Conservation (phyloP, 148 eudicot species). For the Rhododendron vialii region DNA sequence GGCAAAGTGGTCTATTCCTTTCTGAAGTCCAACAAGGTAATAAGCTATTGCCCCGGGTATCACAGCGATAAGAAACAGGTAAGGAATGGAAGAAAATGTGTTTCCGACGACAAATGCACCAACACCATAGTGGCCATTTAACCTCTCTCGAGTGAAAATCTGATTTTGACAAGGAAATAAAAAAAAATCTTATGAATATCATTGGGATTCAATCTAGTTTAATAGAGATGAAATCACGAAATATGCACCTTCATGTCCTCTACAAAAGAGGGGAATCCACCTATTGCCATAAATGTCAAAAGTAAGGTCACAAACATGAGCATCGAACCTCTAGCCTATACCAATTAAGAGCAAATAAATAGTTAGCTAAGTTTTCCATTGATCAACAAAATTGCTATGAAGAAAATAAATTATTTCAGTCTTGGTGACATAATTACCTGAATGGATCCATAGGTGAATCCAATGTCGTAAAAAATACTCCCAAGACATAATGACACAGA, state of each 20-base stretch:
- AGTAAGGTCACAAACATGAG: constrained; percentile 43
- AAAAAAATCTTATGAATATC: constrained; percentile 17
- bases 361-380: neutral
- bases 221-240: neutral
- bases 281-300: constrained; percentile 62
- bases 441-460: constrained; percentile 45
- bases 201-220: constrained; percentile 20
- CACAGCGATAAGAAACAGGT: constrained; percentile 33
- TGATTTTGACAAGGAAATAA: constrained; percentile 3
- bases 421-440: constrained; percentile 25
- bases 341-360: neutral
- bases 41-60: constrained; percentile 51
- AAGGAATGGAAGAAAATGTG: constrained; percentile 50
- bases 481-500: constrained; percentile 44
- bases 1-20: constrained; percentile 29
- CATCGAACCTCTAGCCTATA: constrained; percentile 51
- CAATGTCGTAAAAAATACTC: constrained; percentile 41
- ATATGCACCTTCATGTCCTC: constrained; percentile 53
- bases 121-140: constrained; percentile 57
- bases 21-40: constrained; percentile 51
- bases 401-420: neutral
- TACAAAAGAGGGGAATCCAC: constrained; percentile 7
- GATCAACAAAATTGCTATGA: neutral
- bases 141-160: constrained; percentile 51
- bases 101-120: constrained; percentile 45